These are phyloP conservation scores for Jimgerdemannia flammicorona DNA, from an alignment of 192 early-diverging fungal genomes.

Conservation along the genomic window DNA sequence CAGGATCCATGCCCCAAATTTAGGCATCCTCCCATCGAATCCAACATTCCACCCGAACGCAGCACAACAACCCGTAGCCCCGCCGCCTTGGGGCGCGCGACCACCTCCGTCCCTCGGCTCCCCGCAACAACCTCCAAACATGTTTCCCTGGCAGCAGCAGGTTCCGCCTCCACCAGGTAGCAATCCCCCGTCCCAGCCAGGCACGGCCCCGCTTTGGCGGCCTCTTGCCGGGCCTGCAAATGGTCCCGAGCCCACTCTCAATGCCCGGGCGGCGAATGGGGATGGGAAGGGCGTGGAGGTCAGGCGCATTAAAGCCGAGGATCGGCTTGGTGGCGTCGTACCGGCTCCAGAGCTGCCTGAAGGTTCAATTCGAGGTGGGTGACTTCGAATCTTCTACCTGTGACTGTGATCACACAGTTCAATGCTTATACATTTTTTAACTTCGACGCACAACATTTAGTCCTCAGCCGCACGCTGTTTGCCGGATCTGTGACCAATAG, in stretches of 20 bases:
- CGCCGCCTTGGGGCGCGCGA: background rate
- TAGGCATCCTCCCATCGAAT: background rate
- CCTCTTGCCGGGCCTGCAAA: background rate
- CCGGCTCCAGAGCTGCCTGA: background rate
- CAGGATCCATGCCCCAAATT: background rate
- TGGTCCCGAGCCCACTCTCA: background rate
- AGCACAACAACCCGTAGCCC: background rate
- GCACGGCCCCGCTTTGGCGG: background rate
- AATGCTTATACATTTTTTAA: background rate
- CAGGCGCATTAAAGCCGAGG: background rate
- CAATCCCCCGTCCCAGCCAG: background rate
- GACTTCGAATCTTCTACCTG: background rate
- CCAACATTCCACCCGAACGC: background rate
- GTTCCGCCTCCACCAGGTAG: background rate
- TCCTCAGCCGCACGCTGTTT: constrained; percentile 32
- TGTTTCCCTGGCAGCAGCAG: background rate
- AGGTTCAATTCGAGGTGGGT: background rate
- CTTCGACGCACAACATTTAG: constrained; percentile 4
- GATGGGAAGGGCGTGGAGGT: background rate
- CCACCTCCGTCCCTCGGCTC: background rate
- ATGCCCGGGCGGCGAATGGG: background rate
- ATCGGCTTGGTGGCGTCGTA: background rate
- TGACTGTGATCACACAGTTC: background rate
- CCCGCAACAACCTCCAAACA: background rate
- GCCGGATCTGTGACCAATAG: constrained; percentile 25